A percentile compares a stretch with the other conserved stretches of the same genome.
Conservation (phyloP, 2,329 filamentous ascomycete species). For the Cladosporium sp. region DNA sequence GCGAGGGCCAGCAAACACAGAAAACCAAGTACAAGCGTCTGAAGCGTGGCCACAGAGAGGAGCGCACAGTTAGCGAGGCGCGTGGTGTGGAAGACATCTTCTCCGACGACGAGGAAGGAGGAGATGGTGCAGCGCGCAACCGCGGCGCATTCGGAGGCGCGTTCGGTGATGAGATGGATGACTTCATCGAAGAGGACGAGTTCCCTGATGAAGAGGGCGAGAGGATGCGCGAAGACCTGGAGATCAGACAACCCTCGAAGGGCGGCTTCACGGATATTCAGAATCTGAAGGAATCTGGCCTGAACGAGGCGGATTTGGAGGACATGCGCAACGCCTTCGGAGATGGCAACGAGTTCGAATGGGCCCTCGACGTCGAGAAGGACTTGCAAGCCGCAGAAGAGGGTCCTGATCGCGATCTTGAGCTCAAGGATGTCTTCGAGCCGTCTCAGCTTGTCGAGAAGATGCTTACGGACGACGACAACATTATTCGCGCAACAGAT, state of each 20-base stretch:
- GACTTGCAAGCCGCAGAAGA: conserved; percentile 76
- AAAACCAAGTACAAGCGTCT: conserved; percentile 94
- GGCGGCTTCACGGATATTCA: conserved; percentile 71
- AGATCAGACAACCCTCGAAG: conserved; percentile 79
- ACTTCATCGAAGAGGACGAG: conserved; percentile 96
- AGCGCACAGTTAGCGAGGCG: conserved; percentile 61
- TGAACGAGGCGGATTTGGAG: conserved; percentile 90
- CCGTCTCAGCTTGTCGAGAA: conserved; percentile 92
- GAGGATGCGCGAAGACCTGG: conserved; percentile 78
- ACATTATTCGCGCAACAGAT: conserved; percentile 82
- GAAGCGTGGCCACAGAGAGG: conserved; percentile 84
- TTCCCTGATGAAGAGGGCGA: conserved; percentile 81
- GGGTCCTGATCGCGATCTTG: conserved; percentile 78
- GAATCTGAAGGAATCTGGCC: conserved; percentile 63
- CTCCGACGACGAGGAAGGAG: conserved; percentile 83
- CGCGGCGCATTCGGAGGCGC: conserved; percentile 45
- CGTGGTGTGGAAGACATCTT: conserved; percentile 90
- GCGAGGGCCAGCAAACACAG: conserved; percentile 65
- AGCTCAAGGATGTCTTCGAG: conserved; percentile 97
- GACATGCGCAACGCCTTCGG: conserved; percentile 97
- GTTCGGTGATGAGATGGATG: conserved; percentile 76
- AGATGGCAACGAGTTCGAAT: conserved; percentile 92
- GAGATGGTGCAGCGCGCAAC: conserved; percentile 51
- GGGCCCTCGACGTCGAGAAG: conserved; percentile 87
- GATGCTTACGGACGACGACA: conserved; percentile 93